A percentile compares a stretch with the other conserved stretches of the same genome.
These are phyloP conservation scores for Achlya hypogyna DNA, from an alignment of 352 stramenopile genomes.

Conservation along the genomic window DNA sequence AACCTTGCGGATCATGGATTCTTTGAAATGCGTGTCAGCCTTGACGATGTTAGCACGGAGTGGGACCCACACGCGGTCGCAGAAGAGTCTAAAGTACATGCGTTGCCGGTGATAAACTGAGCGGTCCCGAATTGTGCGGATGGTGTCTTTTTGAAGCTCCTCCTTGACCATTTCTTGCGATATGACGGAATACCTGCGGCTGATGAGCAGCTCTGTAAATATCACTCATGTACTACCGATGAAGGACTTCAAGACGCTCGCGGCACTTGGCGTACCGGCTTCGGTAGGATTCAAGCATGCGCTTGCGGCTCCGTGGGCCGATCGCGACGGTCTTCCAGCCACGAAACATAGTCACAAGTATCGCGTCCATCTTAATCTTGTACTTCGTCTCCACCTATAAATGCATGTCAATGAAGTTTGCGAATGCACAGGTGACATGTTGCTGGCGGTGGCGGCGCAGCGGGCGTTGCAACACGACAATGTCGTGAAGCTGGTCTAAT, in stretches of 20 bases:
- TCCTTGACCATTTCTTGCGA: constrained; percentile 70
- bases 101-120: constrained; percentile 29
- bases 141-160: constrained; percentile 71
- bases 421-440: background rate
- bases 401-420: background rate
- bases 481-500: constrained; percentile 53
- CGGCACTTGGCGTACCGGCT: constrained; percentile 37
- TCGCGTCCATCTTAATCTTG: constrained; percentile 30
- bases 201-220: background rate
- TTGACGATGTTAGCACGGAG: constrained; percentile 32
- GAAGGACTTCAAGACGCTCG: constrained; percentile 43
- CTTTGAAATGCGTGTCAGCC: constrained; percentile 31
- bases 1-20: constrained; percentile 26
- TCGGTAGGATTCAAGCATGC: constrained; percentile 32
- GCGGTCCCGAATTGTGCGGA: constrained; percentile 36
- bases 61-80: constrained; percentile 32
- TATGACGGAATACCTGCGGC: constrained; percentile 46
- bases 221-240: constrained; percentile 12
- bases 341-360: constrained; percentile 30
- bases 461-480: constrained; percentile 59
- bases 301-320: constrained; percentile 50
- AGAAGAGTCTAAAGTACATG: constrained; percentile 47
- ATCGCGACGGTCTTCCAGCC: constrained; percentile 49
- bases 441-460: constrained; percentile 39
- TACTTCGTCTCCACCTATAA: constrained; percentile 48